phyloP scores from a whole-genome alignment of 805 yeast species.

The Cyberlindnera bimundalis region DNA sequence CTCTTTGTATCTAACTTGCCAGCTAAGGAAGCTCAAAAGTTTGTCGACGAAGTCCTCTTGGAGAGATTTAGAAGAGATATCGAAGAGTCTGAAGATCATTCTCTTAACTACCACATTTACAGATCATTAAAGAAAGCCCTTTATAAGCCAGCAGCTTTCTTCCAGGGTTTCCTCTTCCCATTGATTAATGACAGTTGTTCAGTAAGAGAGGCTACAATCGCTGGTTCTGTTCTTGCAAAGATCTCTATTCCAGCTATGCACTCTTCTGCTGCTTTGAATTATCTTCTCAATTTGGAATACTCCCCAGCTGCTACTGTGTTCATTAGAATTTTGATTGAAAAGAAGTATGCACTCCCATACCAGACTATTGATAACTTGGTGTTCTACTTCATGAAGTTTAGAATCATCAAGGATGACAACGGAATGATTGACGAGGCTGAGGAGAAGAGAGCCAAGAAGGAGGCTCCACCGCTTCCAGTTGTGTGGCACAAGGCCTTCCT shows the following conservation, averaged over 20 bases:
- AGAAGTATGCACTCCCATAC: slow-evolving; percentile 94
- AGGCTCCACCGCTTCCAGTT: slow-evolving; percentile 67
- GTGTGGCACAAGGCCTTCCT: slow-evolving; percentile 97
- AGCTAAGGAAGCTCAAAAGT: slow-evolving; percentile 85
- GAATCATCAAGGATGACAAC: slow-evolving; percentile 49
- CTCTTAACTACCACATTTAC: slow-evolving; percentile 87
- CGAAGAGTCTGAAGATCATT: slow-evolving; percentile 71
- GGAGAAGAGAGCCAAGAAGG: slow-evolving; percentile 33
- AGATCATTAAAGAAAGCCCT: slow-evolving; percentile 88
- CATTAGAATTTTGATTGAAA: slow-evolving; percentile 84
- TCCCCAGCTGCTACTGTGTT: slow-evolving; percentile 87
- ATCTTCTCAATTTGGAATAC: slow-evolving; percentile 77
- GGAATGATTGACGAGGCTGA: slow-evolving; percentile 37
- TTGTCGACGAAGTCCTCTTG: slow-evolving; percentile 61
- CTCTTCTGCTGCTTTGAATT: slow-evolving; percentile 91
- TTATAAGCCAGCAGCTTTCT: slow-evolving; percentile 96
- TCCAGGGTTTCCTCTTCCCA: slow-evolving; percentile 93
- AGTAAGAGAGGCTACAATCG: slow-evolving; percentile 90
- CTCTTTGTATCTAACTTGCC: slow-evolving; percentile 86
- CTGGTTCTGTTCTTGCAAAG: slow-evolving; percentile 85
- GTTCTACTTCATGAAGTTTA: slow-evolving; percentile 88
- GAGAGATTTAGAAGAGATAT: slow-evolving; percentile 71
- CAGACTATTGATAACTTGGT: slow-evolving; percentile 94
- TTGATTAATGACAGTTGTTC: slow-evolving; percentile 85
- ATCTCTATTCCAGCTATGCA: slow-evolving; percentile 93